A percentile compares a stretch with the other conserved stretches of the same genome.
phyloP scores from a whole-genome alignment of 78 protist genomes.

The Protostelium mycophagum region DNA sequence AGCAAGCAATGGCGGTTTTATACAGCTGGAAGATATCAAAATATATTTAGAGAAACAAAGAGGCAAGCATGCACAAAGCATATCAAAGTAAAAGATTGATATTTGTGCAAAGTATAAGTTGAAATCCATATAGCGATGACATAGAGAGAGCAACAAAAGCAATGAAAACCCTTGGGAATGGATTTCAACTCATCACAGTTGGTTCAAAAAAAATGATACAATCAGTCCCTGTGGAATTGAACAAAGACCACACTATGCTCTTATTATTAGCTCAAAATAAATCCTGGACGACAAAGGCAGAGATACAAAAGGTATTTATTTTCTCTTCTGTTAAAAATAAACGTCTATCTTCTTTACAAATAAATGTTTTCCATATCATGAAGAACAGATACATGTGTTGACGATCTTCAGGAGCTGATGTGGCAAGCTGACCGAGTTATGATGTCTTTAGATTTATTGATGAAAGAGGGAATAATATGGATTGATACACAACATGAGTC shows the following conservation, averaged over 20 bases:
- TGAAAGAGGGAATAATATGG: conserved; percentile 62
- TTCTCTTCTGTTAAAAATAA: conserved; percentile 23
- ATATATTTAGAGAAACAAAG: conserved; percentile 33
- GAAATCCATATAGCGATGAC: conserved; percentile 74
- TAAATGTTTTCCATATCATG: neutral
- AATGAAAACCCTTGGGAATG: conserved; percentile 63
- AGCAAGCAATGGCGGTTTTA: conserved; percentile 83
- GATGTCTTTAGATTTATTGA: conserved; percentile 5
- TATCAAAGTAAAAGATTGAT: conserved; percentile 12
- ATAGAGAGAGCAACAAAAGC: conserved; percentile 68
- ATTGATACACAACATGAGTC: conserved; percentile 32
- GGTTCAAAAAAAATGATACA: conserved; percentile 58
- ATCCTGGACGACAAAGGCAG: conserved; percentile 6
- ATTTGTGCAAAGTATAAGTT: neutral
- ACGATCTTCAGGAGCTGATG: neutral
- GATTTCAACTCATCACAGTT: conserved; percentile 43
- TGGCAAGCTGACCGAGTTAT: neutral
- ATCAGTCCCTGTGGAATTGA: conserved; percentile 85
- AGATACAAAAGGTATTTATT: conserved; percentile 18
- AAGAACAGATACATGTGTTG: neutral
- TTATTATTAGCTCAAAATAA: conserved; percentile 25
- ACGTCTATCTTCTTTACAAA: neutral
- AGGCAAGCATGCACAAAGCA: conserved; percentile 37
- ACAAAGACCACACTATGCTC: conserved; percentile 66
- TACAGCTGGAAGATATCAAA: conserved; percentile 51